These are phyloP conservation scores for Aspergillus oerlinghausenensis DNA, from an alignment of 2,329 filamentous ascomycete genomes.

Conservation along the genomic window DNA sequence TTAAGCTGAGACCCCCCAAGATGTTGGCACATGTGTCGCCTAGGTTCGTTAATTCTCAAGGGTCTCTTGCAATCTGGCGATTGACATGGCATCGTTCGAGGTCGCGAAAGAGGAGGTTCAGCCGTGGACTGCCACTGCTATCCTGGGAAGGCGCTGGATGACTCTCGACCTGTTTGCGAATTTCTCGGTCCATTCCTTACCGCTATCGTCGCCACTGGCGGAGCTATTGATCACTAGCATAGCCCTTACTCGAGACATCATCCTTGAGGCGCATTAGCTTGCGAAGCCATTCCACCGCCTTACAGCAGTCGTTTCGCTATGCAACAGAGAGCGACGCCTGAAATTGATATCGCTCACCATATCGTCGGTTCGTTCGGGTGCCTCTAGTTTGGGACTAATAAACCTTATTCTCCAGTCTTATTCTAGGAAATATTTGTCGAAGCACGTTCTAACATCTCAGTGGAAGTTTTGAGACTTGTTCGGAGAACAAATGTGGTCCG, in stretches of 20 bases:
- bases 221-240: not conserved
- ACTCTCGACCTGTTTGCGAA: not conserved
- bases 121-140: not conserved
- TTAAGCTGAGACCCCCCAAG: slow-evolving; percentile 6
- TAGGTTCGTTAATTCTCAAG: not conserved
- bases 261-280: not conserved
- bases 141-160: not conserved
- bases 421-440: slow-evolving; percentile 6
- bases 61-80: not conserved
- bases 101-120: not conserved
- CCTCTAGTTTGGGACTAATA: slow-evolving; percentile 8
- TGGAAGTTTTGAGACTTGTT: slow-evolving; percentile 1
- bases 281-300: not conserved
- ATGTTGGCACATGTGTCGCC: not conserved
- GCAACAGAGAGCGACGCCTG: not conserved
- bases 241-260: not conserved
- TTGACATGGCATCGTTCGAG: not conserved
- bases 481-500: not conserved
- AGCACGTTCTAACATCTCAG: slow-evolving; percentile 11
- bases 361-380: slow-evolving; percentile 4
- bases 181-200: not conserved
- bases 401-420: slow-evolving; percentile 12
- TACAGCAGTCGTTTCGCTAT: not conserved
- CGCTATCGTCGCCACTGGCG: not conserved
- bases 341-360: not conserved